Percentiles rank a stretch among this genome's conserved stretches.
Evolutionary conservation across 352 stramenopile species (phyloP).

Genomic region (Phytophthora pinifolia): DNA sequence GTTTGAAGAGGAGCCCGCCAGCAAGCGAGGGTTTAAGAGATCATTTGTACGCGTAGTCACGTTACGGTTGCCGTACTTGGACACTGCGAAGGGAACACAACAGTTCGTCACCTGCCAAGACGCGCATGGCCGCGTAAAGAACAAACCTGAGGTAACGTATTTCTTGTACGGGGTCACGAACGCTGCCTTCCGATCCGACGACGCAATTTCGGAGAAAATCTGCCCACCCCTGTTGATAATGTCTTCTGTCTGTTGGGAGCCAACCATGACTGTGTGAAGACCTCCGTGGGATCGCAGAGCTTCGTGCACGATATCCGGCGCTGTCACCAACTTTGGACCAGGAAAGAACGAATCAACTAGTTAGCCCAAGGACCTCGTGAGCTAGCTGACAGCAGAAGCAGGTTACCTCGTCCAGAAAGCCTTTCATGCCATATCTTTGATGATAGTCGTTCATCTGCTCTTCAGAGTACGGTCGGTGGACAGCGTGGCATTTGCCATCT

Average conservation of each 20-base stretch:
- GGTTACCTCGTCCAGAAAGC: conserved; percentile 79
- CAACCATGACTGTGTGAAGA: conserved; percentile 79
- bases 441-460: conserved; percentile 56
- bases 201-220: conserved; percentile 61
- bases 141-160: conserved; percentile 78
- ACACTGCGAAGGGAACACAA: conserved; percentile 36
- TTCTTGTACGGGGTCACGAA: conserved; percentile 87
- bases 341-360: background rate
- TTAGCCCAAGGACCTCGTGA: conserved; percentile 3
- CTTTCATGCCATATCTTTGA: conserved; percentile 62
- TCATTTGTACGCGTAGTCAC: conserved; percentile 87
- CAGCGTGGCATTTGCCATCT: conserved; percentile 45
- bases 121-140: background rate
- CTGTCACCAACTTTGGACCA: conserved; percentile 58
- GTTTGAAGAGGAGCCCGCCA: conserved; percentile 77
- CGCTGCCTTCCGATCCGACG: conserved; percentile 58
- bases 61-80: conserved; percentile 82
- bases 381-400: background rate
- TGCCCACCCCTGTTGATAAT: conserved; percentile 71
- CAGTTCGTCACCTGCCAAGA: background rate
- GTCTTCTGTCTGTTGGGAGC: conserved; percentile 69
- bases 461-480: conserved; percentile 59
- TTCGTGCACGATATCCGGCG: conserved; percentile 83
- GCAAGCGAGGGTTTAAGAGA: conserved; percentile 60
- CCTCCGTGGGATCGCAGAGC: conserved; percentile 65